A percentile compares a stretch with the other conserved stretches of the same genome.
These are phyloP conservation scores for Pisolithus albus DNA, from an alignment of 768 basidiomycete genomes.

Conservation along the genomic window DNA sequence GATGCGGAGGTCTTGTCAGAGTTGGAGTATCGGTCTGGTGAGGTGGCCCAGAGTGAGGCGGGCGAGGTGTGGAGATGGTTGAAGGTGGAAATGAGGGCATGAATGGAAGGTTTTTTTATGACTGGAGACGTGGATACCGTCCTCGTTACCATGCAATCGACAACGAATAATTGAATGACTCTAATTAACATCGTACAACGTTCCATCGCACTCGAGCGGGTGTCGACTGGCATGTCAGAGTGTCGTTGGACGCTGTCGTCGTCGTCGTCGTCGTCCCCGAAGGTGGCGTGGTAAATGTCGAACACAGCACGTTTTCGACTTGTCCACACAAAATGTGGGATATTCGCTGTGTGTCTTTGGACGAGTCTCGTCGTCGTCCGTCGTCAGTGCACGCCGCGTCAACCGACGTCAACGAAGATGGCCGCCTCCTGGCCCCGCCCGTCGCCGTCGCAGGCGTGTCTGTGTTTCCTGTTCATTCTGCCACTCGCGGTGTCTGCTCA, in stretches of 20 bases:
- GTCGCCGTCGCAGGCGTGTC: constrained; percentile 1
- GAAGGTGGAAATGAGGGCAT: constrained; percentile 14
- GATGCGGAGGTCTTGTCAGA: constrained; percentile 11
- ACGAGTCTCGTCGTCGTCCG: constrained; percentile 3
- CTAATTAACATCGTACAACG: too few relatives aligned
- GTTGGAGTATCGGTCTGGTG: neutral
- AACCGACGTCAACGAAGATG: constrained; percentile 17
- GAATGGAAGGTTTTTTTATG: neutral
- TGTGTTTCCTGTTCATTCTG: constrained; percentile 12
- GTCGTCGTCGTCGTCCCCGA: too few relatives aligned
- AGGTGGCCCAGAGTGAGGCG: constrained; percentile 2
- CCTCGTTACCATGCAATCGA: neutral
- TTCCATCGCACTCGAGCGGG: too few relatives aligned
- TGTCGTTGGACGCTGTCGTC: neutral
- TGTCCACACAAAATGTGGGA: neutral
- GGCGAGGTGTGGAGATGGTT: constrained; percentile 24
- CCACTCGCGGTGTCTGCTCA: constrained; percentile 35
- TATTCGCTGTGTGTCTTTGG: constrained; percentile 14
- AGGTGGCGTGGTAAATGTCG: neutral
- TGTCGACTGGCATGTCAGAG: too few relatives aligned
- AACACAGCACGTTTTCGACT: too few relatives aligned
- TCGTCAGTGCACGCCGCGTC: too few relatives aligned
- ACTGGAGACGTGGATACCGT: neutral
- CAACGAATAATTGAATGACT: too few relatives aligned
- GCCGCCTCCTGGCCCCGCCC: neutral